A percentile compares a stretch with the other conserved stretches of the same genome.
phyloP scores from a whole-genome alignment of 495 filamentous ascomycete genomes.

The Tetracladium setigerum region DNA sequence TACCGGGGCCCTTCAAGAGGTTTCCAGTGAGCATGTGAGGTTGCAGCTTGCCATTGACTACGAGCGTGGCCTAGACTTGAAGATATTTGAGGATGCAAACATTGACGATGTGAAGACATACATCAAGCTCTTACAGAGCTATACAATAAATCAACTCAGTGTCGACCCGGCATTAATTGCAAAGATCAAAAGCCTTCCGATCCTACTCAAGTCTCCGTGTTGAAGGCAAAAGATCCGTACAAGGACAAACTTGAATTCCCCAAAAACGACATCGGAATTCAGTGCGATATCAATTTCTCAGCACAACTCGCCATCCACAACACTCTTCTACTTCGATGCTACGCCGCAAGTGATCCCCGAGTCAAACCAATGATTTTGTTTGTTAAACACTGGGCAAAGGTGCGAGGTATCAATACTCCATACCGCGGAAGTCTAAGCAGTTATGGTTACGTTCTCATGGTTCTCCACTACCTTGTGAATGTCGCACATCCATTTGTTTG shows the following conservation, averaged over 20 bases:
- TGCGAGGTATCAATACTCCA: slow-evolving; percentile 70
- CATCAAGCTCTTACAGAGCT: slow-evolving; percentile 27
- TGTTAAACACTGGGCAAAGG: slow-evolving; percentile 79
- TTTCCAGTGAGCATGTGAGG: slow-evolving; percentile 28
- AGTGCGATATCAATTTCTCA: slow-evolving; percentile 81
- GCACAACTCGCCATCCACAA: slow-evolving; percentile 73
- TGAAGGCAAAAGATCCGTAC: slow-evolving; percentile 32
- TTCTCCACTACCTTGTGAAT: slow-evolving; percentile 84
- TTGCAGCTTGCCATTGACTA: slow-evolving; percentile 41
- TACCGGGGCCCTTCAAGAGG: slow-evolving; percentile 15
- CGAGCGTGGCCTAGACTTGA: slow-evolving; percentile 34
- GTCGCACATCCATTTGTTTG: slow-evolving; percentile 68
- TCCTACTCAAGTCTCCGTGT: slow-evolving; percentile 14
- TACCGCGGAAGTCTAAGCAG: slow-evolving; percentile 76
- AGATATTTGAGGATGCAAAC: slow-evolving; percentile 27
- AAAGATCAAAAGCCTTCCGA: slow-evolving; percentile 21
- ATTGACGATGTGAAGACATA: slow-evolving; percentile 31
- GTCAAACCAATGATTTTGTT: slow-evolving; percentile 71
- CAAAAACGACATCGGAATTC: slow-evolving; percentile 59
- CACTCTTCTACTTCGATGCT: slow-evolving; percentile 68
- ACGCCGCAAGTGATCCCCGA: slow-evolving; percentile 63
- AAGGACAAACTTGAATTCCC: slow-evolving; percentile 61
- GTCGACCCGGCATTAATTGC: background rate
- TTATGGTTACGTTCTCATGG: slow-evolving; percentile 87
- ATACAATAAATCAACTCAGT: background rate